A percentile compares a stretch with the other conserved stretches of the same genome.
Evolutionary conservation across 768 basidiomycete genomes (phyloP).

Genomic region (Gymnopilus dilepis): DNA sequence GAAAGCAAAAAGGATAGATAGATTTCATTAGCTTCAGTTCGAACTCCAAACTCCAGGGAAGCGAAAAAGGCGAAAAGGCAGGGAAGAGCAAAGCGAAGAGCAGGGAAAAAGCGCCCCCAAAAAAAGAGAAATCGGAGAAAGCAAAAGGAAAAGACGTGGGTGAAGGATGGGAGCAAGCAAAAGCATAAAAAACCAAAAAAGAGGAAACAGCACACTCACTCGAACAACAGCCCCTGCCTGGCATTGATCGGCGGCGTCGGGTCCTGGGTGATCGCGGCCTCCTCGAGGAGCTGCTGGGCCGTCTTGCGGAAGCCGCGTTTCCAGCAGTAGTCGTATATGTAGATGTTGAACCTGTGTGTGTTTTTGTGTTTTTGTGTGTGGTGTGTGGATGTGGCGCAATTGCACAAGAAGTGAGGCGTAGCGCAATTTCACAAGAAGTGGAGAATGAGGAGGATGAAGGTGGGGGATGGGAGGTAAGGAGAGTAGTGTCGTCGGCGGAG

Average conservation of each 20-base stretch:
- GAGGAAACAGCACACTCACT: constrained; percentile 51
- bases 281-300: constrained; percentile 64
- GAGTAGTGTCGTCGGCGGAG: too few species aligned
- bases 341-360: constrained; percentile 79
- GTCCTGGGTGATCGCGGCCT: constrained; percentile 69
- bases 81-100: too few species aligned
- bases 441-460: too few species aligned
- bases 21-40: too few species aligned
- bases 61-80: too few species aligned
- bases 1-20: too few species aligned
- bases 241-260: constrained; percentile 81
- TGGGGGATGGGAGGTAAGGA: too few species aligned
- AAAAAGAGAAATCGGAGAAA: background rate
- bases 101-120: too few species aligned
- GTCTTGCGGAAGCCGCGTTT: constrained; percentile 82
- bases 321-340: constrained; percentile 84
- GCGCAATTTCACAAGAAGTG: too few species aligned
- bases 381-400: too few species aligned
- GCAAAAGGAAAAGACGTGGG: constrained; percentile 8
- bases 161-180: constrained; percentile 15
- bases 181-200: constrained; percentile 20
- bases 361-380: background rate
- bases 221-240: constrained; percentile 81
- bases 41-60: too few species aligned
- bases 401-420: too few species aligned